These are phyloP conservation scores for Ophiostoma australiae DNA, from an alignment of 2,329 filamentous ascomycete species.

Conservation along the genomic window DNA sequence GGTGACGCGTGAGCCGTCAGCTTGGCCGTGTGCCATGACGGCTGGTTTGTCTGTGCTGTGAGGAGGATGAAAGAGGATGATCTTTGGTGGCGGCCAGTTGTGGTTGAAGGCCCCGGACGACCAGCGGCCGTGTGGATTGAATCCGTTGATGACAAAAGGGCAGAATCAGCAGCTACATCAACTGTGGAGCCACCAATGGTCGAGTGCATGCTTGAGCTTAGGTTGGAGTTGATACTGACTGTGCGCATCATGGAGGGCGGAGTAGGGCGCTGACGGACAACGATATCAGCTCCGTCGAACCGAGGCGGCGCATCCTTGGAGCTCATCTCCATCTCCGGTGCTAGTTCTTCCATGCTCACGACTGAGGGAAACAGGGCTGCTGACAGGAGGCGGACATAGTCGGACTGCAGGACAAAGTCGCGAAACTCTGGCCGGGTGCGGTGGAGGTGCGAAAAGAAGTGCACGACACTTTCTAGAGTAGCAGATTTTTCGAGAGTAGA, in stretches of 20 bases:
- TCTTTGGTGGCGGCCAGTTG: slow-evolving; percentile 51
- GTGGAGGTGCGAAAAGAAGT: slow-evolving; percentile 75
- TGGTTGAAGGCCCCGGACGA: not conserved
- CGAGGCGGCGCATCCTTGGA: slow-evolving; percentile 74
- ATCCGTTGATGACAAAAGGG: slow-evolving; percentile 41
- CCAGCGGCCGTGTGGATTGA: slow-evolving; percentile 13
- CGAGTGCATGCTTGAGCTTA: slow-evolving; percentile 25
- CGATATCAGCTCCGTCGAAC: slow-evolving; percentile 80
- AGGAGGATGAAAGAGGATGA: slow-evolving; percentile 90
- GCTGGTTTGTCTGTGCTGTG: slow-evolving; percentile 60
- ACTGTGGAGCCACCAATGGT: slow-evolving; percentile 20
- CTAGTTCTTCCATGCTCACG: slow-evolving; percentile 78
- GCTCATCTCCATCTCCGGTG: slow-evolving; percentile 79
- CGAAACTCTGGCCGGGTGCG: slow-evolving; percentile 70
- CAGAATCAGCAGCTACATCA: slow-evolving; percentile 18
- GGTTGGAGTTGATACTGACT: slow-evolving; percentile 42
- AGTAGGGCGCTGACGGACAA: slow-evolving; percentile 66
- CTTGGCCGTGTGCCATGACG: slow-evolving; percentile 55
- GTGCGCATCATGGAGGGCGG: slow-evolving; percentile 66
- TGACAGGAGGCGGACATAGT: slow-evolving; percentile 75
- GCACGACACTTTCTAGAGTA: slow-evolving; percentile 69
- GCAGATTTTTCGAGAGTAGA: slow-evolving; percentile 49
- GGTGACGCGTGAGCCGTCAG: slow-evolving; percentile 60
- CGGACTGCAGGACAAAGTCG: slow-evolving; percentile 74
- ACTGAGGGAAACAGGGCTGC: slow-evolving; percentile 80